Evolutionary conservation across 345 rosid genomes (phyloP).

Genomic region (Carallia pectinifolia): DNA sequence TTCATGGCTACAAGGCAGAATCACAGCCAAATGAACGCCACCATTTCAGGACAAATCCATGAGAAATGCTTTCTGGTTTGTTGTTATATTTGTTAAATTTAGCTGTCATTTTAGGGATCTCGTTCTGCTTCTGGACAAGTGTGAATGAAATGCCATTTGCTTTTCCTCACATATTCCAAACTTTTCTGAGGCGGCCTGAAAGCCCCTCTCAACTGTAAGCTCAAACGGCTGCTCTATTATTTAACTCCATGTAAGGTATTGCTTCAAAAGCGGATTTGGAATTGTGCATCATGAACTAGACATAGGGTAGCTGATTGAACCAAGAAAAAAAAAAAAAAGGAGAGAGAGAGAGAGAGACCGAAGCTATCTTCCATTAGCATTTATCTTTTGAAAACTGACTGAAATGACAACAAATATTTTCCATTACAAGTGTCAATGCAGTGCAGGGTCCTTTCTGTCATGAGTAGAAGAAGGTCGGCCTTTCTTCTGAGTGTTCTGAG

Average conservation of each 20-base stretch:
- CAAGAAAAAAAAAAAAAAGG: neutral
- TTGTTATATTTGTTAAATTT: constrained; percentile 6
- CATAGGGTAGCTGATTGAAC: neutral
- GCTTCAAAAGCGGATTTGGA: neutral
- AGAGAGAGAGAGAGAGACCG: neutral
- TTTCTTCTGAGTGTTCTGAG: neutral
- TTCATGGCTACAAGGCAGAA: constrained; percentile 57
- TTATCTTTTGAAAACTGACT: neutral
- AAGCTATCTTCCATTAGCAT: neutral
- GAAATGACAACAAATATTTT: neutral
- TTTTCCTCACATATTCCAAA: neutral
- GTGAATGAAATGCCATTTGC: constrained; percentile 26
- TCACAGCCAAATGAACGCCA: constrained; percentile 52
- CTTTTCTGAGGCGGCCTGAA: no score
- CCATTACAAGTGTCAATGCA: neutral
- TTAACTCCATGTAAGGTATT: neutral
- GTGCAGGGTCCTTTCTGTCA: neutral
- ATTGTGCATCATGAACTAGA: neutral
- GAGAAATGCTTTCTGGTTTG: constrained; percentile 13
- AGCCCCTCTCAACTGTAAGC: neutral
- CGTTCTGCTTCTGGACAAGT: constrained; percentile 6
- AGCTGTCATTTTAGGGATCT: constrained; percentile 9
- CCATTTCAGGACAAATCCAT: constrained; percentile 53
- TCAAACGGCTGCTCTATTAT: neutral
- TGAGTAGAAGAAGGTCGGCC: neutral